These are phyloP conservation scores for Pneumocystis jirovecii DNA, from an alignment of 1,139 yeast genomes.

Conservation along the genomic window DNA sequence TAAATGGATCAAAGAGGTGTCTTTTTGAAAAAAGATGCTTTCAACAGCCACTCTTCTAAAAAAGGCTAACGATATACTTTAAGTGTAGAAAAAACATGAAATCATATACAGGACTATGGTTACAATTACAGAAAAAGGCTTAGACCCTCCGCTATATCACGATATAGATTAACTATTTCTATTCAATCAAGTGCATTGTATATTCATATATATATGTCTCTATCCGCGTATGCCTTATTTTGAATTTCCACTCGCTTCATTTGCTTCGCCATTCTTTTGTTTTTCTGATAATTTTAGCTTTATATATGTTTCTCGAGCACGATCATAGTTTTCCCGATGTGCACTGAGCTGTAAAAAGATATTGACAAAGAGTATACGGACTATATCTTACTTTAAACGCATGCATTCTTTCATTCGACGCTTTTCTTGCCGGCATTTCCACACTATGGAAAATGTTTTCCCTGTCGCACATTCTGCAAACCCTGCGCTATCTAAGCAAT, in stretches of 20 bases:
- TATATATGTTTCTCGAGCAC: not conserved
- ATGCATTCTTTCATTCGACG: slow-evolving; percentile 2
- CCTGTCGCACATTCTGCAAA: slow-evolving; percentile 4
- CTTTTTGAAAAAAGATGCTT: no score
- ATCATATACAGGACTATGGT: no score
- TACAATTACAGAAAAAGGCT: no score
- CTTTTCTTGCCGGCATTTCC: slow-evolving; percentile 4
- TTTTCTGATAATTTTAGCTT: not conserved
- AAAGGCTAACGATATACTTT: no score
- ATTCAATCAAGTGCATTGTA: no score
- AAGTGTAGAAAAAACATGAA: no score
- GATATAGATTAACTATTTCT: no score
- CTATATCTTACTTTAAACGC: not conserved
- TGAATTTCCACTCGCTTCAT: no score
- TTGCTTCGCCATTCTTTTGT: not conserved
- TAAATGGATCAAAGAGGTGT: not conserved
- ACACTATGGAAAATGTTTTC: not conserved
- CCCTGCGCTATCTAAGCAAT: not conserved
- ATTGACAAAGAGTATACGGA: not conserved
- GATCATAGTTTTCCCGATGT: not conserved
- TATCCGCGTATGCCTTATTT: no score
- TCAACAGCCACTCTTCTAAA: no score
- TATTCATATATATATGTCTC: no score
- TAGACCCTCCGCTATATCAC: no score
- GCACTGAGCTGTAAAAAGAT: not conserved